Conservation (phyloP, 1,139 yeast species). For the Eremothecium gossypii region DNA sequence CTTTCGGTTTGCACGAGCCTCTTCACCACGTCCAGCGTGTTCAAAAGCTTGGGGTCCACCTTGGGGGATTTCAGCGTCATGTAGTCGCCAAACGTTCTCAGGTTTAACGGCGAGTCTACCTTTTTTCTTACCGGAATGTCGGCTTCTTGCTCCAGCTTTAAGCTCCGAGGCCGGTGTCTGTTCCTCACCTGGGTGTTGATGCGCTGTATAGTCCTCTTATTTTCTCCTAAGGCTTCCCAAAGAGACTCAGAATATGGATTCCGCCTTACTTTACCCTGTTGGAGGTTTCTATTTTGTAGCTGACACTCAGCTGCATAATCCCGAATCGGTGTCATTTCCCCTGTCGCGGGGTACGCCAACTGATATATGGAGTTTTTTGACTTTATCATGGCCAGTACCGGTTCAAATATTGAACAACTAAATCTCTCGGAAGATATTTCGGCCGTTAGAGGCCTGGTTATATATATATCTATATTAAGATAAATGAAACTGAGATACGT, state of each 20-base stretch:
- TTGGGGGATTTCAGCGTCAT: slow-evolving; percentile 7
- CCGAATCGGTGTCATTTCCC: slow-evolving; percentile 27
- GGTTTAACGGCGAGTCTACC: slow-evolving; percentile 22
- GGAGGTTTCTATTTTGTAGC: not conserved
- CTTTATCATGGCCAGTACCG: slow-evolving; percentile 19
- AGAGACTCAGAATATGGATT: slow-evolving; percentile 28
- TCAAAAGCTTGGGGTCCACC: slow-evolving; percentile 6
- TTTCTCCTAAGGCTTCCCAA: slow-evolving; percentile 26
- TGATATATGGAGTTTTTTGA: slow-evolving; percentile 20
- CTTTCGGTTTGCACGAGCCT: slow-evolving; percentile 25
- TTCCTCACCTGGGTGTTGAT: slow-evolving; percentile 11
- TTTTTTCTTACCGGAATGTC: slow-evolving; percentile 20
- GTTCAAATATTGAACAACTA: not conserved
- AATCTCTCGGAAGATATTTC: no score
- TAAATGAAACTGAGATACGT: no score
- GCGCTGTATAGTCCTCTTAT: slow-evolving; percentile 17
- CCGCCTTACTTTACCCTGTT: slow-evolving; percentile 5
- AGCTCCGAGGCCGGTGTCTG: slow-evolving; percentile 6
- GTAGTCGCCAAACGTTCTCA: slow-evolving; percentile 11
- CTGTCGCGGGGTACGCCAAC: slow-evolving; percentile 16
- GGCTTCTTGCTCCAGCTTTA: slow-evolving; percentile 8
- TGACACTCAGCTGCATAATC: slow-evolving; percentile 14
- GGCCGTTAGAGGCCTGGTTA: no score
- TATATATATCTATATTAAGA: no score
- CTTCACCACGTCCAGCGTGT: slow-evolving; percentile 19